Conservation (phyloP, 768 basidiomycete species). For the Trametopsis cervina region DNA sequence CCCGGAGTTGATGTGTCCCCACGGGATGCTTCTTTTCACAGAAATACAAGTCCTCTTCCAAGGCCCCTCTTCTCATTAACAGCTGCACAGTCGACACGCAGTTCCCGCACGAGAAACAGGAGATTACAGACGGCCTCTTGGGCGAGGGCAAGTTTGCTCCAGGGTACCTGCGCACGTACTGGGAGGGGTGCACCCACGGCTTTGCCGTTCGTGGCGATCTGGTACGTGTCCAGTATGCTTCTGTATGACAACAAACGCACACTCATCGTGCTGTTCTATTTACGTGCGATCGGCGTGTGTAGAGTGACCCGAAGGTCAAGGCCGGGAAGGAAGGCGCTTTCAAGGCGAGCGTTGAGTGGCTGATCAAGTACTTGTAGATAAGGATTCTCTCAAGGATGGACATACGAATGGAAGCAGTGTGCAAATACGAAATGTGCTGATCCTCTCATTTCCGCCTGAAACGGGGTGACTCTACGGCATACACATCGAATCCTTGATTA, state of each 20-base stretch:
- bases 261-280: no score
- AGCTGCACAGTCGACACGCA: slow-evolving; percentile 45
- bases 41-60: slow-evolving; percentile 26
- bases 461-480: no score
- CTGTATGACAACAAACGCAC: no score
- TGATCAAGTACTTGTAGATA: slow-evolving; percentile 31
- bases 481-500: no score
- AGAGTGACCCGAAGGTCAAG: slow-evolving; percentile 42
- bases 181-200: slow-evolving; percentile 25
- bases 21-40: no score
- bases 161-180: slow-evolving; percentile 30
- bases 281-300: slow-evolving; percentile 1
- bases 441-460: no score
- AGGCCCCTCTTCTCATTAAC: slow-evolving; percentile 61
- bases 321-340: slow-evolving; percentile 61
- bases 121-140: slow-evolving; percentile 31
- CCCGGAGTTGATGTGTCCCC: no score
- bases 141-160: slow-evolving; percentile 31
- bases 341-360: slow-evolving; percentile 49
- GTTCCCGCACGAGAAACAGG: slow-evolving; percentile 41
- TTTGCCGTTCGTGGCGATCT: slow-evolving; percentile 37
- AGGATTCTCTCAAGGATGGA: background rate
- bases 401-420: background rate
- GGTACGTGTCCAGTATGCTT: slow-evolving; percentile 19
- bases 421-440: background rate